Evolutionary conservation across 371 early-diverging fungal species (phyloP).

Genomic region (Saksenaea oblongispora): DNA sequence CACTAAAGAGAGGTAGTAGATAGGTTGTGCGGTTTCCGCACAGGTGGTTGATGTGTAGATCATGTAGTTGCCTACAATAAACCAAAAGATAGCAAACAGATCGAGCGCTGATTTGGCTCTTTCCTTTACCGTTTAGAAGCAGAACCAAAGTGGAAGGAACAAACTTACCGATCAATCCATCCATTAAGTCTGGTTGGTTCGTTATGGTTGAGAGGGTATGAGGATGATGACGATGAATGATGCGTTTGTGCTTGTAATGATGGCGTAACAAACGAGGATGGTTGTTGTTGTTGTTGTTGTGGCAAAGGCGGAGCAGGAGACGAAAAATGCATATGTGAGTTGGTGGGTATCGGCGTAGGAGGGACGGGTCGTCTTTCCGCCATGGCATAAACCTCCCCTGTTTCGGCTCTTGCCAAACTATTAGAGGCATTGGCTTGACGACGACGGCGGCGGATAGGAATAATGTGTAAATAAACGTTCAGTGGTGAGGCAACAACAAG

Average conservation of each 20-base stretch:
- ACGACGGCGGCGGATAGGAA: slow-evolving; percentile 37
- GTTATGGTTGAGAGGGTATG: not conserved
- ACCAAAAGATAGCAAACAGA: slow-evolving; percentile 65
- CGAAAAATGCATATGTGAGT: slow-evolving; percentile 16
- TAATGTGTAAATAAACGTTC: slow-evolving; percentile 43
- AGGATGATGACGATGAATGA: slow-evolving; percentile 7
- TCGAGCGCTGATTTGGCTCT: slow-evolving; percentile 59
- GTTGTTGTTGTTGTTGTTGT: slow-evolving; percentile 5
- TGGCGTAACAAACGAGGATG: not conserved
- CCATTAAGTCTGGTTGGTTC: slow-evolving; percentile 5
- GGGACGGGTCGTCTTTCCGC: slow-evolving; percentile 29
- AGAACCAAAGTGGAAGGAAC: not conserved
- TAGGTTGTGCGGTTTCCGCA: slow-evolving; percentile 50
- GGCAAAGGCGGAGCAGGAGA: slow-evolving; percentile 12
- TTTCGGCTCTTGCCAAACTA: slow-evolving; percentile 21
- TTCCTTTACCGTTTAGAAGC: slow-evolving; percentile 2
- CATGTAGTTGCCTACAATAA: slow-evolving; percentile 74
- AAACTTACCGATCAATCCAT: slow-evolving; percentile 31
- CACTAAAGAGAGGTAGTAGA: slow-evolving; percentile 61
- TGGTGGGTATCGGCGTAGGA: slow-evolving; percentile 25
- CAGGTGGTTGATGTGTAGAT: slow-evolving; percentile 60
- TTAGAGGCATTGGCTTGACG: slow-evolving; percentile 9
- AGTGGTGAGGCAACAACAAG: slow-evolving; percentile 42
- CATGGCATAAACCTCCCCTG: slow-evolving; percentile 38
- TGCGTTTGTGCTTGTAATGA: not conserved